phyloP scores from a whole-genome alignment of 805 yeast genomes.

The Pichia ethanolica region DNA sequence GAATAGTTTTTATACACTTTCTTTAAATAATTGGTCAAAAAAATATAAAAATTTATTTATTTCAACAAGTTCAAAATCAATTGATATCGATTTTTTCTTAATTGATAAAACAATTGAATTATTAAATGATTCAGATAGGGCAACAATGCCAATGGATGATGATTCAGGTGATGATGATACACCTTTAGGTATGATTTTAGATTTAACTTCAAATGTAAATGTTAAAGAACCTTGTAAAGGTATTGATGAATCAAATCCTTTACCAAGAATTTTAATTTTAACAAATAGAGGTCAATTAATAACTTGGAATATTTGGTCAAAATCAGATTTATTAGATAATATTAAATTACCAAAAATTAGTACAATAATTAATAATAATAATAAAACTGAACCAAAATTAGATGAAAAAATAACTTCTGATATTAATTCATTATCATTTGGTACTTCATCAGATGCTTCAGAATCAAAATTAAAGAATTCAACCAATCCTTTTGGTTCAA shows the following conservation, averaged over 20 bases:
- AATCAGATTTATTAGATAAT: constrained; percentile 36
- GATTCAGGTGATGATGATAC: constrained; percentile 60
- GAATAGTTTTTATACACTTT: constrained; percentile 37
- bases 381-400: not conserved
- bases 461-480: not conserved
- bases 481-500: not conserved
- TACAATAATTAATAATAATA: not conserved
- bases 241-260: constrained; percentile 48
- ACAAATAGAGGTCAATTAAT: constrained; percentile 56
- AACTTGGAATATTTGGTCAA: constrained; percentile 59
- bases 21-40: constrained; percentile 35
- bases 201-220: constrained; percentile 37
- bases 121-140: constrained; percentile 63
- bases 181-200: constrained; percentile 64
- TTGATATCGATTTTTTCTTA: constrained; percentile 50
- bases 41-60: constrained; percentile 31
- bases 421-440: no score
- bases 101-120: constrained; percentile 35
- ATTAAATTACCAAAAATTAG: constrained; percentile 5
- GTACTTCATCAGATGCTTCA: no score
- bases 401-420: not conserved
- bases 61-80: constrained; percentile 54
- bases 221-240: constrained; percentile 50
- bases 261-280: constrained; percentile 60
- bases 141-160: constrained; percentile 64